Evolutionary conservation across 768 basidiomycete species (phyloP).

Genomic region (Kwoniella shandongensis): DNA sequence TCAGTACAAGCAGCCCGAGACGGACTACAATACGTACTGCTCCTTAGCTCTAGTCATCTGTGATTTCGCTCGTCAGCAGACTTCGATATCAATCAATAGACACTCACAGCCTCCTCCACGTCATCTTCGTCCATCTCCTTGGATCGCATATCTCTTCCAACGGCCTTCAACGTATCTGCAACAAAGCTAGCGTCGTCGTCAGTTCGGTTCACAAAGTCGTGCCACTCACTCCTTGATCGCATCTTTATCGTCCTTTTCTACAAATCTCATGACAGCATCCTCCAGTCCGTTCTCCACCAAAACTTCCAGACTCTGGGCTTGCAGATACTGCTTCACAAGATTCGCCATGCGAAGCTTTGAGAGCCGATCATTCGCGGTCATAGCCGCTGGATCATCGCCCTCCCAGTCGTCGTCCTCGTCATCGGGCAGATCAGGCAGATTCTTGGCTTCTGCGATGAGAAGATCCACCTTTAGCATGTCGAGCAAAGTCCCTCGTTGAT

Average conservation of each 20-base stretch:
- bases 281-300: constrained; percentile 87
- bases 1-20: background rate
- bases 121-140: constrained; percentile 52
- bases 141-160: constrained; percentile 41
- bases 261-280: constrained; percentile 90
- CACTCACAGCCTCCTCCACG: constrained; percentile 51
- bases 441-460: constrained; percentile 58
- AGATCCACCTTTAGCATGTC: constrained; percentile 4
- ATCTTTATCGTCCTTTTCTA: constrained; percentile 95
- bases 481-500: too few relatives aligned
- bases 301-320: constrained; percentile 88
- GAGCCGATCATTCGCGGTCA: constrained; percentile 53
- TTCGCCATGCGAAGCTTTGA: constrained; percentile 80
- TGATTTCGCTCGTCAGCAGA: background rate
- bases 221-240: constrained; percentile 76
- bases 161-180: constrained; percentile 50
- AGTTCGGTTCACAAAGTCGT: background rate
- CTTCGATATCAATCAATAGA: background rate
- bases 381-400: constrained; percentile 59
- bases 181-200: constrained; percentile 49
- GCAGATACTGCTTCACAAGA: constrained; percentile 85
- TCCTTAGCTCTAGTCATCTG: constrained; percentile 52
- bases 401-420: constrained; percentile 66
- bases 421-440: constrained; percentile 78
- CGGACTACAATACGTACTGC: constrained; percentile 21